Base-by-base conservation (phyloP, 768 basidiomycete species). In the Russula griseocarnosa region DNA sequence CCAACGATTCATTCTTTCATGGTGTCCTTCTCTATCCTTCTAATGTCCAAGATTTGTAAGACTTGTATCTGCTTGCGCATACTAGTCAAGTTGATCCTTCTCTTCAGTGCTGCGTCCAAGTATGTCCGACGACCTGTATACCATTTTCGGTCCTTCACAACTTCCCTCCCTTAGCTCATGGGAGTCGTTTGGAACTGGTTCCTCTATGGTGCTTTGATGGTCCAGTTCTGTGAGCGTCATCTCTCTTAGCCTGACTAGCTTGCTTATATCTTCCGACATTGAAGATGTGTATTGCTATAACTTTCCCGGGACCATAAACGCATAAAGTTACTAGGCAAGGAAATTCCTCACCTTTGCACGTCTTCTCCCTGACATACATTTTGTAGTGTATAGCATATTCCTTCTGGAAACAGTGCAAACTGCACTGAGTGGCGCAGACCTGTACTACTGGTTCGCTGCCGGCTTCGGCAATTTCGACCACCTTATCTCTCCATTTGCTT, bases 221-320 rank as follows among this genome's bases (percentile, higher is more conserved):
- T 73, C 24, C 74, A 74, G 70, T 57, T 70, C 55, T 74, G 74
- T 74, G 46, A 58, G 73, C 67, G 0, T 24, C 11, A 18, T n/a
- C 24, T 42, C 30, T n/a, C 3, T 18, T 3, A 42, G 2, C 46
- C 34, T 34, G 46, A 11, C 20, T 9, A 18, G 22, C n/a, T 24
- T 22, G 30, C 50, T 62, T n/a, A 56, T 36, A 9, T 14, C 32
- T 11, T 46, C 3, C 8, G 24, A 6, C 14, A 20, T 5, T 1
- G 13, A 20, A 58, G 56, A 63, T 1, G 62, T 66, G 28, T 66
- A 66, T 44, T 50, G 44, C 51, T 63, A 63, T 36, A 63, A 63
- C 56, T 66, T 66, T 6, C 52, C 62, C 28, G 14, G 38, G 65
- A 66, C 24, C 26, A 13, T 20, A 57, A 2, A 14, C 14, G 6